Evolutionary conservation across 163 green algal species (phyloP).

Genomic region (Chlorella variabilis): DNA sequence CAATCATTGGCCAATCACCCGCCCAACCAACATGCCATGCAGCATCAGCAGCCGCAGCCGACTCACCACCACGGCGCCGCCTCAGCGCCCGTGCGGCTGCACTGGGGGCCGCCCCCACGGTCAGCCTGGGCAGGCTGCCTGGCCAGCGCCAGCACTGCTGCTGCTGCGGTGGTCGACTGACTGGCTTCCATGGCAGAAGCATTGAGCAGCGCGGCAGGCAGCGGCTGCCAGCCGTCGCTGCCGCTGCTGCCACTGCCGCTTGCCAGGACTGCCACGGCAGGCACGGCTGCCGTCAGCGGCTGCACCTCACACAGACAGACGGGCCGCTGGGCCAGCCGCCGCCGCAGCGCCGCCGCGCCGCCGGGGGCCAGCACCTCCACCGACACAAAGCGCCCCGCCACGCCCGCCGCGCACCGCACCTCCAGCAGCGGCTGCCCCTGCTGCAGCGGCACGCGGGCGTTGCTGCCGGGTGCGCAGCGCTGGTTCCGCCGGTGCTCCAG

Average conservation of each 20-base stretch:
- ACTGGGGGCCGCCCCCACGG: background rate
- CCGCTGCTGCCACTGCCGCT: background rate
- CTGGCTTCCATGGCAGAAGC: background rate
- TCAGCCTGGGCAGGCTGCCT: background rate
- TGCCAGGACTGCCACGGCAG: background rate
- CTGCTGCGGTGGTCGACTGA: background rate
- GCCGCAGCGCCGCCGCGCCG: background rate
- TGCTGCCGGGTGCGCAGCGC: background rate
- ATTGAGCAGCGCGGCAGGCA: constrained; percentile 3
- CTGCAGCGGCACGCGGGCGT: background rate
- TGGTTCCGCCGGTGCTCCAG: background rate
- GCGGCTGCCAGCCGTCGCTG: background rate
- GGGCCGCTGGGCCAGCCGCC: background rate
- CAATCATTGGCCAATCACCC: too few species aligned
- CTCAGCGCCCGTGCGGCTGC: constrained; percentile 9
- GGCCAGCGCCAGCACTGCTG: background rate
- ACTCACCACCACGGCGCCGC: constrained; percentile 13
- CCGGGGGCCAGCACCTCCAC: background rate
- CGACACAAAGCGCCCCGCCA: background rate
- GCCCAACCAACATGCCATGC: too few species aligned
- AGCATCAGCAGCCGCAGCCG: background rate
- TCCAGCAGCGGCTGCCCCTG: background rate
- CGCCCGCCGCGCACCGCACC: background rate
- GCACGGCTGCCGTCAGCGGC: background rate
- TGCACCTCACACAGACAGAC: constrained; percentile 37